Evolutionary conservation across 2,329 filamentous ascomycete genomes (phyloP).

Genomic region (Ascochyta clinopodiicola): DNA sequence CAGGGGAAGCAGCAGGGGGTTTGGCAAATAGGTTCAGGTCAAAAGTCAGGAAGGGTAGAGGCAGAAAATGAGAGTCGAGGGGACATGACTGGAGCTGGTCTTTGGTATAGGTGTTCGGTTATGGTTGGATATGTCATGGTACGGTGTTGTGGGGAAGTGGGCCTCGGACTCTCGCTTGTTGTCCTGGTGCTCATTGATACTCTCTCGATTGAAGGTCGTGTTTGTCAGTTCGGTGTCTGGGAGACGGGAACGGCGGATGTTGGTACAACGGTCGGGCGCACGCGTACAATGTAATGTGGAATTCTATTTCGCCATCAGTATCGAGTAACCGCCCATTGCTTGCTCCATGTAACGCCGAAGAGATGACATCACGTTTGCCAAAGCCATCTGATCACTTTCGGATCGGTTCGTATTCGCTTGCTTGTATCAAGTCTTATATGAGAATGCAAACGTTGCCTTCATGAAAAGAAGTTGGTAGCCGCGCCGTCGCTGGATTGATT

Average conservation of each 20-base stretch:
- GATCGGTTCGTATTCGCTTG: slow-evolving; percentile 51
- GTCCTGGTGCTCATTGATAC: slow-evolving; percentile 12
- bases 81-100: background rate
- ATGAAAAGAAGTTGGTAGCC: slow-evolving; percentile 47
- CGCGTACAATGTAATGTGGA: slow-evolving; percentile 26
- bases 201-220: slow-evolving; percentile 8
- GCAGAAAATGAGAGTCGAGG: slow-evolving; percentile 26
- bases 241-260: slow-evolving; percentile 13
- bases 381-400: slow-evolving; percentile 46
- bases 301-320: slow-evolving; percentile 44
- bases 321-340: slow-evolving; percentile 28
- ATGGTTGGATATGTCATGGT: background rate
- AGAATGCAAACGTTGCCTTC: slow-evolving; percentile 50
- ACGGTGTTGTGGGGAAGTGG: slow-evolving; percentile 12
- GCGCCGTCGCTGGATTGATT: slow-evolving; percentile 43
- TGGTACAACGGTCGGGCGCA: slow-evolving; percentile 24
- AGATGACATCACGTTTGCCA: slow-evolving; percentile 45
- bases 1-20: slow-evolving; percentile 39
- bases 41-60: slow-evolving; percentile 36
- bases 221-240: slow-evolving; percentile 1
- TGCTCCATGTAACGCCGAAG: slow-evolving; percentile 35
- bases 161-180: slow-evolving; percentile 3
- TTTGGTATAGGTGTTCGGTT: background rate
- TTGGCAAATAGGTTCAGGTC: slow-evolving; percentile 37
- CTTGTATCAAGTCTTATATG: slow-evolving; percentile 50